Conservation (phyloP, 2,329 filamentous ascomycete genomes). For the Cercospora sojina region DNA sequence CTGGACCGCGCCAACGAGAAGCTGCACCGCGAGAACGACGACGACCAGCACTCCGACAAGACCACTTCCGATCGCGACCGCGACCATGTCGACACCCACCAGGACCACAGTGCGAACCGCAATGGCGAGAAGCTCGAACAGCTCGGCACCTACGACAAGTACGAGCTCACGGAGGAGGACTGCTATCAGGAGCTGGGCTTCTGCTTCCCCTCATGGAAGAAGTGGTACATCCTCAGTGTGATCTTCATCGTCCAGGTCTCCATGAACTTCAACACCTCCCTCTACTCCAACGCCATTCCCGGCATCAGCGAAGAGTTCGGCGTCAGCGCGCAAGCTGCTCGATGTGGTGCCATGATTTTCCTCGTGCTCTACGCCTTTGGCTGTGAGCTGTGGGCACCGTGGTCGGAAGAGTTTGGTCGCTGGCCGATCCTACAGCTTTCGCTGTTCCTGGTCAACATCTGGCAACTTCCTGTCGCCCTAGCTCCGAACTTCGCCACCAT, state of each 20-base stretch:
- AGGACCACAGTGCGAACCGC: constrained; percentile 1
- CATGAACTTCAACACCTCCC: constrained; percentile 60
- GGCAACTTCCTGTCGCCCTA: constrained; percentile 52
- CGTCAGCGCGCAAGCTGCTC: constrained; percentile 49
- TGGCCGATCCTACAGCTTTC: constrained; percentile 53
- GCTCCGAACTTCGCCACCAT: constrained; percentile 49
- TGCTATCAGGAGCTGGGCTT: constrained; percentile 46
- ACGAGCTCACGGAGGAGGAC: constrained; percentile 40
- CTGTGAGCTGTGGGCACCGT: constrained; percentile 54
- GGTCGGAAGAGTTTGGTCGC: constrained; percentile 55
- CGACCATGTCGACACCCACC: constrained; percentile 6
- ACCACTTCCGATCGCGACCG: constrained; percentile 5
- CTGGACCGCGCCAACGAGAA: constrained; percentile 33
- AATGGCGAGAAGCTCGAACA: constrained; percentile 31
- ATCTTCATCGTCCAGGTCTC: constrained; percentile 56
- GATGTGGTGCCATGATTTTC: constrained; percentile 52
- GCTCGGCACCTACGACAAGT: constrained; percentile 44
- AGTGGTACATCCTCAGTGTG: constrained; percentile 53
- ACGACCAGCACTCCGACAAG: constrained; percentile 25
- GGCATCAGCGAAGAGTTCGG: constrained; percentile 49
- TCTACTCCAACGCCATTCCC: constrained; percentile 54
- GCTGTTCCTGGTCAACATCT: constrained; percentile 56
- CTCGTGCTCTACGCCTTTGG: constrained; percentile 54
- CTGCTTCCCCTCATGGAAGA: constrained; percentile 48
- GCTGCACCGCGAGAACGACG: constrained; percentile 26